Conservation (phyloP, 192 early-diverging fungal genomes). For the Coemansia sp. region DNA sequence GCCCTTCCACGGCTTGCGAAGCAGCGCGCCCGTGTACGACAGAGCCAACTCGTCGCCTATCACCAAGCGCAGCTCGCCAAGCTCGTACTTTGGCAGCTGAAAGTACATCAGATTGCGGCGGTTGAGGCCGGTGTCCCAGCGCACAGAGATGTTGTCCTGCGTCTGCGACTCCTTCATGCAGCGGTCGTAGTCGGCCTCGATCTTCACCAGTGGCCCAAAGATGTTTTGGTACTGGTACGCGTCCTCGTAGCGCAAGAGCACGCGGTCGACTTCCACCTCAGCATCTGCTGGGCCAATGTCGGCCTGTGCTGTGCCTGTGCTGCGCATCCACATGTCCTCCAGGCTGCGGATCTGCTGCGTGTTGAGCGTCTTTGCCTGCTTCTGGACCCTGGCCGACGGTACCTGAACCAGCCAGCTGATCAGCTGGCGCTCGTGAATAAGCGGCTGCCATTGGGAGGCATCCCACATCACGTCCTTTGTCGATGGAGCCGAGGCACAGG, state of each 20-base stretch:
- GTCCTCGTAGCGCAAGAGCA: constrained; percentile 87
- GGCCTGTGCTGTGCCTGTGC: constrained; percentile 65
- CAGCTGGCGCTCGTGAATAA: constrained; percentile 94
- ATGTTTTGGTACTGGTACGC: constrained; percentile 97
- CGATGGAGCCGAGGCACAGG: constrained; percentile 85
- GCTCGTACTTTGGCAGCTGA: constrained; percentile 85
- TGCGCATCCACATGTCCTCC: constrained; percentile 89
- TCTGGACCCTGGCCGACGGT: constrained; percentile 80
- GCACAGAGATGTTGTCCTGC: constrained; percentile 87
- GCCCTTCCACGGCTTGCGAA: constrained; percentile 76
- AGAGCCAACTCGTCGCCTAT: constrained; percentile 93
- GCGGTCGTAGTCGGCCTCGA: constrained; percentile 93
- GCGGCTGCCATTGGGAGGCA: constrained; percentile 90
- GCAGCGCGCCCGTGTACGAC: constrained; percentile 81
- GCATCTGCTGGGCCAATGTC: constrained; percentile 75
- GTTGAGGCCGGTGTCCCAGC: constrained; percentile 98
- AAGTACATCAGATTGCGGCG: constrained; percentile 91
- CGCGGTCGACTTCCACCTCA: constrained; percentile 68
- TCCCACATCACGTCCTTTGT: constrained; percentile 98
- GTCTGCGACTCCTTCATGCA: constrained; percentile 90
- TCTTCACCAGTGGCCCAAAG: constrained; percentile 89
- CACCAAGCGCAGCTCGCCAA: constrained; percentile 81
- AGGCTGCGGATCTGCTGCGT: constrained; percentile 78
- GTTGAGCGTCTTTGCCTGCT: constrained; percentile 78
- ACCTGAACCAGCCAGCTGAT: constrained; percentile 92